Conservation (phyloP, 1,284 basidiomycete genomes). For the Leccinum solheimii region DNA sequence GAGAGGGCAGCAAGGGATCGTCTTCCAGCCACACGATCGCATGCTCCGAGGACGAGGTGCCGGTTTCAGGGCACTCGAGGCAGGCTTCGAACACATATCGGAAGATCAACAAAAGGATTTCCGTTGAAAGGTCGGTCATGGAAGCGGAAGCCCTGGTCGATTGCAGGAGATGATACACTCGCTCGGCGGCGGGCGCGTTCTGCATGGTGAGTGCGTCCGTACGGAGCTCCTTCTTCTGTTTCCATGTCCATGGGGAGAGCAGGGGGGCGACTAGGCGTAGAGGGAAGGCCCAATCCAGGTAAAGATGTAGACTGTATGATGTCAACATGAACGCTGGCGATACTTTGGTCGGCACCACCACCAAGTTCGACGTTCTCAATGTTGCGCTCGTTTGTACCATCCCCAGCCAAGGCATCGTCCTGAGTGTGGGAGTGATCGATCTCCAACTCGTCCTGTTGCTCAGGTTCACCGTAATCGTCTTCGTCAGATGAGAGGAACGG, state of each 20-base stretch:
- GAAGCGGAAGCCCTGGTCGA: constrained; percentile 23
- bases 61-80: no score
- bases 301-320: constrained; percentile 45
- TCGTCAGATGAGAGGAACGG: constrained; percentile 43
- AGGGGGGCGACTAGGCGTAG: constrained; percentile 26
- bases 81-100: no score
- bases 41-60: no score
- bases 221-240: constrained; percentile 64
- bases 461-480: constrained; percentile 35
- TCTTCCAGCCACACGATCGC: no score
- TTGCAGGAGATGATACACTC: constrained; percentile 30
- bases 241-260: constrained; percentile 53
- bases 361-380: constrained; percentile 30
- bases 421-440: constrained; percentile 17
- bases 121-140: neutral
- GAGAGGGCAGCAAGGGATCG: no score
- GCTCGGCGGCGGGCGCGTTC: constrained; percentile 42
- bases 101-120: no score
- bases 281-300: constrained; percentile 31
- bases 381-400: constrained; percentile 24
- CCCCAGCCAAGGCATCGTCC: constrained; percentile 16
- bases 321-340: constrained; percentile 62
- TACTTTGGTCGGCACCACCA: constrained; percentile 51
- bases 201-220: constrained; percentile 68
- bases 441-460: constrained; percentile 19